Conservation (phyloP, 2,329 filamentous ascomycete genomes). For the Capronia coronata region DNA sequence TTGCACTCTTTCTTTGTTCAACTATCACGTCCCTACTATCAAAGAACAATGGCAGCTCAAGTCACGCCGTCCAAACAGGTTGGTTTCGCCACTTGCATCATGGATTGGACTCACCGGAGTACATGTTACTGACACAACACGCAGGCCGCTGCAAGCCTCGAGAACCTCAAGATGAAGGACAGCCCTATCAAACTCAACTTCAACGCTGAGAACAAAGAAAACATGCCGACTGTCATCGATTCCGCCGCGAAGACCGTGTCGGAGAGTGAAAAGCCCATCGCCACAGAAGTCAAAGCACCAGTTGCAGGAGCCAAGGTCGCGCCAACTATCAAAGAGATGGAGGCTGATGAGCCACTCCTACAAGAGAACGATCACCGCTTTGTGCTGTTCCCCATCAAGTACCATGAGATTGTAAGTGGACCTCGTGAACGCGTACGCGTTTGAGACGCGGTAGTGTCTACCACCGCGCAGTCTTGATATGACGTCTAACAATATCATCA, state of each 20-base stretch:
- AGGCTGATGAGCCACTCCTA: constrained; percentile 81
- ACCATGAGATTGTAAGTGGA: constrained; percentile 25
- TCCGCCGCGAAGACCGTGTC: constrained; percentile 46
- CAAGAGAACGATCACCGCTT: constrained; percentile 95
- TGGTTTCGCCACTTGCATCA: constrained; percentile 40
- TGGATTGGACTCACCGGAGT: constrained; percentile 31
- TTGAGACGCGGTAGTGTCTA: constrained; percentile 15
- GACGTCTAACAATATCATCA: constrained; percentile 54
- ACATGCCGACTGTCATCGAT: constrained; percentile 53
- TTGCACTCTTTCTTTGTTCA: constrained; percentile 16
- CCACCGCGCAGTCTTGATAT: constrained; percentile 36
- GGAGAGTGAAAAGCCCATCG: constrained; percentile 53
- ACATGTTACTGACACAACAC: constrained; percentile 36
- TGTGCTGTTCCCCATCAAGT: constrained; percentile 94
- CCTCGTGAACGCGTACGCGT: background rate
- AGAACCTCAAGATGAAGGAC: constrained; percentile 80
- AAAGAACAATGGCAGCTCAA: constrained; percentile 63
- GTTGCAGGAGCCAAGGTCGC: constrained; percentile 37
- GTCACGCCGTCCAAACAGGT: constrained; percentile 70
- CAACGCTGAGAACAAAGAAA: constrained; percentile 66
- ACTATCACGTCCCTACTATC: constrained; percentile 17
- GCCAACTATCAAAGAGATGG: constrained; percentile 56
- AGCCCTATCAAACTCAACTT: constrained; percentile 83
- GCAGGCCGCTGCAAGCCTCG: constrained; percentile 79
- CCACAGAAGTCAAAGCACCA: constrained; percentile 43